These are phyloP conservation scores for Xylaria polymorpha DNA, from an alignment of 2,329 filamentous ascomycete species.

Conservation along the genomic window DNA sequence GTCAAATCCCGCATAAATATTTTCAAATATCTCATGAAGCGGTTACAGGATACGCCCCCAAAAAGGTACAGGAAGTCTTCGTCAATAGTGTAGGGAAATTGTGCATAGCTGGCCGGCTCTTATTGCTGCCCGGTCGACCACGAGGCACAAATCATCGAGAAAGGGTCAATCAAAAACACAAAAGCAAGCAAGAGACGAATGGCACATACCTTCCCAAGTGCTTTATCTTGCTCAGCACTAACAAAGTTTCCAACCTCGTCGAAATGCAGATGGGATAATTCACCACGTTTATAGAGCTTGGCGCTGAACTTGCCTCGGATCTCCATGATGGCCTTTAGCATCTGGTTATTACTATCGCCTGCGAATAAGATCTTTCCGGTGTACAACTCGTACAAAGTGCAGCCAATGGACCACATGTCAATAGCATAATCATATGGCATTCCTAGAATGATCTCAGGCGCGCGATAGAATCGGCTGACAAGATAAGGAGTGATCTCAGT, in stretches of 20 bases:
- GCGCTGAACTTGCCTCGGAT: constrained; percentile 91
- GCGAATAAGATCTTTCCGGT: constrained; percentile 98
- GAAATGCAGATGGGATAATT: constrained; percentile 82
- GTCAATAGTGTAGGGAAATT: background rate
- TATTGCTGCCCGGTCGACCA: background rate
- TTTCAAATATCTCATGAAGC: background rate
- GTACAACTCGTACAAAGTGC: constrained; percentile 95
- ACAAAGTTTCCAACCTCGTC: constrained; percentile 86
- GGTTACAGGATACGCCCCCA: background rate
- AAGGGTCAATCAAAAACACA: constrained; percentile 35
- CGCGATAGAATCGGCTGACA: constrained; percentile 96
- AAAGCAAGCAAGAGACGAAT: constrained; percentile 41
- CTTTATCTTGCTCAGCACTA: constrained; percentile 86
- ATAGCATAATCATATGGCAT: constrained; percentile 94
- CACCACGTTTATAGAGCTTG: constrained; percentile 86
- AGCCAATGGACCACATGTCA: constrained; percentile 98
- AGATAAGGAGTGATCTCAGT: constrained; percentile 95
- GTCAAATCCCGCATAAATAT: background rate
- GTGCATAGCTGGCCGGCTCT: background rate
- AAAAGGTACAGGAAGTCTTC: background rate
- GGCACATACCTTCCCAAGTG: constrained; percentile 79
- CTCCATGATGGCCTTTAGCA: constrained; percentile 96
- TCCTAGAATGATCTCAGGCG: constrained; percentile 96
- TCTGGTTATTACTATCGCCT: constrained; percentile 96
- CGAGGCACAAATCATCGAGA: constrained; percentile 10